Conservation (phyloP, 2,329 filamentous ascomycete genomes). For the Chrysosphaeria jannelii region DNA sequence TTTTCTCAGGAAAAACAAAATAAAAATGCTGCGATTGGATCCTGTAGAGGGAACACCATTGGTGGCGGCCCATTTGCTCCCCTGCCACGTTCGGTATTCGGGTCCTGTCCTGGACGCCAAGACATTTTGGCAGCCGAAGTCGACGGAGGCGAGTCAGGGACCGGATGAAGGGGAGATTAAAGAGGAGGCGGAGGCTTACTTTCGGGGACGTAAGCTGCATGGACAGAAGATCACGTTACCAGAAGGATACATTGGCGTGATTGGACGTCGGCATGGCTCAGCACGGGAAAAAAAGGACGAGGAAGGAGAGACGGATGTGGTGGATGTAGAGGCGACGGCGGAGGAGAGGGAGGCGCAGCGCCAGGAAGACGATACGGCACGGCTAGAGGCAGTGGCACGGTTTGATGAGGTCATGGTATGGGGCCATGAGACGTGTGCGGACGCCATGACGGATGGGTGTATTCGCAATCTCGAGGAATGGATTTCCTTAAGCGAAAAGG, state of each 20-base stretch:
- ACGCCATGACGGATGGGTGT: conserved; percentile 34
- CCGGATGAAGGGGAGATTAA: too few species aligned
- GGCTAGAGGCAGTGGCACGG: conserved; percentile 28
- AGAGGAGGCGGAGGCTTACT: conserved; percentile 18
- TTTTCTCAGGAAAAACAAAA: too few species aligned
- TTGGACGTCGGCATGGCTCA: conserved; percentile 15
- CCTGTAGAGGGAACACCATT: too few species aligned
- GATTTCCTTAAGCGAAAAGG: conserved; percentile 33
- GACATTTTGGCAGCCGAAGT: background rate
- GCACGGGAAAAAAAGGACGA: conserved; percentile 8
- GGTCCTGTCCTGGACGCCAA: background rate
- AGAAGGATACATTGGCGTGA: conserved; percentile 34
- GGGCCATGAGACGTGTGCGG: conserved; percentile 42
- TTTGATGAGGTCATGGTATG: conserved; percentile 62
- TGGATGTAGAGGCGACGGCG: conserved; percentile 12
- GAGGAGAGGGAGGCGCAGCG: conserved; percentile 9
- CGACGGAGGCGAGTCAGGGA: too few species aligned
- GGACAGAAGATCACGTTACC: conserved; percentile 38
- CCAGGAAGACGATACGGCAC: conserved; percentile 16
- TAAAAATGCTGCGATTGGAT: too few species aligned
- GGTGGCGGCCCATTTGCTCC: too few species aligned
- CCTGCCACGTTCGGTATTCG: too few species aligned
- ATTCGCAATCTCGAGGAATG: conserved; percentile 53
- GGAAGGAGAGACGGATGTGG: conserved; percentile 4
- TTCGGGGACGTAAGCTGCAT: conserved; percentile 52